Evolutionary conservation across 1,284 basidiomycete genomes (phyloP).

Genomic region (Melampsora americana): DNA sequence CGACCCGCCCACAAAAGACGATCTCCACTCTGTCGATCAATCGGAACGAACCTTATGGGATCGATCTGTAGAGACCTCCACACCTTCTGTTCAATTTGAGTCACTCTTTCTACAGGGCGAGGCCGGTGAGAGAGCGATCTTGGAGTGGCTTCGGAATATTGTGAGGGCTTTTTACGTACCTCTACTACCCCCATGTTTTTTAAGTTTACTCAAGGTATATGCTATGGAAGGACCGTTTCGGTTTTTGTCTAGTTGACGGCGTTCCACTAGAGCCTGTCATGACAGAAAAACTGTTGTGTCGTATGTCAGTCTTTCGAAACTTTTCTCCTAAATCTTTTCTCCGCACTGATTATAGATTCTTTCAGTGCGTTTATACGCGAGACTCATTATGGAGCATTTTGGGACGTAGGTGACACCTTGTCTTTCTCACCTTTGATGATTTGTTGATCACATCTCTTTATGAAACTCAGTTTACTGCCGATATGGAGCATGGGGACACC

Average conservation of each 20-base stretch:
- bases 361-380: conserved; percentile 30
- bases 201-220: conserved; percentile 51
- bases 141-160: conserved; percentile 76
- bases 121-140: conserved; percentile 59
- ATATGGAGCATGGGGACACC: conserved; percentile 84
- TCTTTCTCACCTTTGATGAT: conserved; percentile 20
- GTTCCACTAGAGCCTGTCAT: conserved; percentile 44
- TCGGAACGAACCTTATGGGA: conserved; percentile 75
- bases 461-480: conserved; percentile 90
- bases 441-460: conserved; percentile 64
- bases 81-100: conserved; percentile 72
- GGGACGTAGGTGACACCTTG: conserved; percentile 35
- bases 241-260: conserved; percentile 33
- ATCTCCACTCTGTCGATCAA: conserved; percentile 6
- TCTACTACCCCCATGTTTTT: conserved; percentile 46
- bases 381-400: conserved; percentile 43
- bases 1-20: neutral
- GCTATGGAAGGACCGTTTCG: conserved; percentile 34
- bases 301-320: conserved; percentile 1
- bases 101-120: conserved; percentile 70
- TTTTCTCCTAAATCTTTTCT: neutral
- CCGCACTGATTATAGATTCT: neutral
- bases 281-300: conserved; percentile 28
- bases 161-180: conserved; percentile 58
- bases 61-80: conserved; percentile 68